Evolutionary conservation across 805 yeast genomes (phyloP), one percentile per base, ranked within the genome.

Genomic region (Wickerhamiella australiensis): DNA sequence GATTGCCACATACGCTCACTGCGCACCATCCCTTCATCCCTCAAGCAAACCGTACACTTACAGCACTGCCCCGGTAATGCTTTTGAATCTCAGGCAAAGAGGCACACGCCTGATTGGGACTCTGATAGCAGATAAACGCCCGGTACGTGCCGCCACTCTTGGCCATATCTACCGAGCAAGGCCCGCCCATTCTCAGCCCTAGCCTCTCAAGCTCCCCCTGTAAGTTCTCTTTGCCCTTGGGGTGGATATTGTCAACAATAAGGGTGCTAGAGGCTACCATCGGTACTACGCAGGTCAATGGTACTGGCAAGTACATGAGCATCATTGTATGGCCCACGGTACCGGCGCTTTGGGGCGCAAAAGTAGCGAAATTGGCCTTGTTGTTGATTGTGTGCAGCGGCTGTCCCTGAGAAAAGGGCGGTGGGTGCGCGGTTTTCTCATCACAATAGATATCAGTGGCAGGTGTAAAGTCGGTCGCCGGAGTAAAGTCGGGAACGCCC

Each of bases 31-130:
- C n/a, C n/a, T n/a, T n/a, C n/a, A n/a, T n/a, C n/a, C n/a, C n/a
- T n/a, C n/a, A 46, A 22, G 49, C 49, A 37, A 46, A 46, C 23
- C 49, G 31, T 6, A 46, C 43, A 6, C 37, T n/a, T 6, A 46
- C 37, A 15, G 25, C 13, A 3, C 42, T 18, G 12, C 43, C 43
- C 20, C 12, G 20, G 42, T 26, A 46, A 29, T 26, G 25, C 20
- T 35, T 29, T 22, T 46, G 42, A 8, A 46, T 12, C 11, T 2
- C 15, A 5, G 22, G 35, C 9, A 37, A 36, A 2, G 37, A n/a
- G 3, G 43, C 41, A n/a, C 29, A 15, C 13, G 49, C 49, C 22
- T 36, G 23, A 11, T 37, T 29, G 6, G 42, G 49, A 18, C 18
- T 26, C 17, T 37, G 21, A 18, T 46, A 46, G 25, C 49, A 23